Percentiles rank a stretch among this genome's conserved stretches.
These are phyloP conservation scores for Candida takata DNA, from an alignment of 805 yeast species.

Conservation along the genomic window DNA sequence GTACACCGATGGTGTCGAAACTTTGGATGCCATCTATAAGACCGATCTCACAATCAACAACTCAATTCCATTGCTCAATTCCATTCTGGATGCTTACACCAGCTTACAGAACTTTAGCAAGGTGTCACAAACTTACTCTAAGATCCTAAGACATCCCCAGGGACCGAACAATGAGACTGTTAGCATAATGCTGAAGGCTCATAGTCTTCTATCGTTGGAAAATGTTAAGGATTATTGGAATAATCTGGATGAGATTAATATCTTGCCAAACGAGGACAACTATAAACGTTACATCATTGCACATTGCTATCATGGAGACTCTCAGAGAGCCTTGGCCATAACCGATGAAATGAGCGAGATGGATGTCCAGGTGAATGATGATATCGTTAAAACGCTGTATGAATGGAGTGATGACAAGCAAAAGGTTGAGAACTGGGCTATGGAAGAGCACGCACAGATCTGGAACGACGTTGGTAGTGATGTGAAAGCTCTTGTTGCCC, in stretches of 20 bases:
- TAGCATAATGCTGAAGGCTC: slow-evolving; percentile 58
- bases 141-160: slow-evolving; percentile 47
- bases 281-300: slow-evolving; percentile 60
- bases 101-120: slow-evolving; percentile 47
- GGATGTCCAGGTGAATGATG: slow-evolving; percentile 37
- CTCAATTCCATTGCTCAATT: slow-evolving; percentile 52
- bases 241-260: slow-evolving; percentile 39
- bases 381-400: slow-evolving; percentile 40
- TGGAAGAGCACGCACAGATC: slow-evolving; percentile 21
- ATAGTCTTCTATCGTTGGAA: slow-evolving; percentile 44
- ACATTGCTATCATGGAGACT: slow-evolving; percentile 59
- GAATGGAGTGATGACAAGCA: slow-evolving; percentile 31
- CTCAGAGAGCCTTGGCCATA: slow-evolving; percentile 47
- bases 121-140: slow-evolving; percentile 53
- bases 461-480: slow-evolving; percentile 33
- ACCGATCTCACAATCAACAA: slow-evolving; percentile 52
- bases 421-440: slow-evolving; percentile 30
- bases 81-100: slow-evolving; percentile 58
- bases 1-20: slow-evolving; percentile 60
- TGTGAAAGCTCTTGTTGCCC: slow-evolving; percentile 2
- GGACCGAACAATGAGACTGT: slow-evolving; percentile 55
- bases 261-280: slow-evolving; percentile 46
- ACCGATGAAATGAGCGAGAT: slow-evolving; percentile 41
- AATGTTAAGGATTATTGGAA: slow-evolving; percentile 60
- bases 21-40: slow-evolving; percentile 55